Percentiles rank a stretch among this genome's conserved stretches.
These are phyloP conservation scores for Kazachstania bromeliacearum DNA, from an alignment of 805 yeast genomes.

Conservation along the genomic window DNA sequence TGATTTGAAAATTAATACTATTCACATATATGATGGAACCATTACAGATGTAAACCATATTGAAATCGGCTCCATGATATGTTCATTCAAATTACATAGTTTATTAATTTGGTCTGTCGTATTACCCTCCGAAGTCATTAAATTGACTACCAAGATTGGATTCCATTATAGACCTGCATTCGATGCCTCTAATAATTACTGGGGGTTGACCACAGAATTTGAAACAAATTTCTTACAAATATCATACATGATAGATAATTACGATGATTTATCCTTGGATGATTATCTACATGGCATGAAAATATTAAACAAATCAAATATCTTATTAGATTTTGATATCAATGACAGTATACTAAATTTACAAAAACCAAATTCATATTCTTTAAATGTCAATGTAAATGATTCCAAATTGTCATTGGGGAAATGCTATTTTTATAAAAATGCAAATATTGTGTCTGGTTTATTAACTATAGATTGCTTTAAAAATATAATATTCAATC, in stretches of 20 bases:
- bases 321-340: constrained; percentile 5
- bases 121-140: constrained; percentile 2
- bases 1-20: constrained; percentile 14
- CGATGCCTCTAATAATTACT: constrained; percentile 1
- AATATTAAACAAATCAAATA: background rate
- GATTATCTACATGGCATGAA: constrained; percentile 1
- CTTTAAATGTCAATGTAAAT: constrained; percentile 7
- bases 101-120: constrained; percentile 10
- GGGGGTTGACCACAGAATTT: background rate
- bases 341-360: constrained; percentile 9
- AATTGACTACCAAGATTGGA: constrained; percentile 1
- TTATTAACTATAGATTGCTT: constrained; percentile 15
- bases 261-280: background rate
- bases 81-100: constrained; percentile 23
- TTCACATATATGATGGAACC: constrained; percentile 13
- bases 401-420: constrained; percentile 7
- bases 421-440: constrained; percentile 13
- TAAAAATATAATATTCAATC: constrained; percentile 9
- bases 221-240: constrained; percentile 3
- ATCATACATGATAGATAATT: constrained; percentile 1
- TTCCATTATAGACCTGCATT: background rate
- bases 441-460: constrained; percentile 11
- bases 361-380: constrained; percentile 7
- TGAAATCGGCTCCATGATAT: constrained; percentile 28
- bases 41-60: constrained; percentile 10